phyloP scores from a whole-genome alignment of 1,284 basidiomycete species.

The Pholiota adiposa region DNA sequence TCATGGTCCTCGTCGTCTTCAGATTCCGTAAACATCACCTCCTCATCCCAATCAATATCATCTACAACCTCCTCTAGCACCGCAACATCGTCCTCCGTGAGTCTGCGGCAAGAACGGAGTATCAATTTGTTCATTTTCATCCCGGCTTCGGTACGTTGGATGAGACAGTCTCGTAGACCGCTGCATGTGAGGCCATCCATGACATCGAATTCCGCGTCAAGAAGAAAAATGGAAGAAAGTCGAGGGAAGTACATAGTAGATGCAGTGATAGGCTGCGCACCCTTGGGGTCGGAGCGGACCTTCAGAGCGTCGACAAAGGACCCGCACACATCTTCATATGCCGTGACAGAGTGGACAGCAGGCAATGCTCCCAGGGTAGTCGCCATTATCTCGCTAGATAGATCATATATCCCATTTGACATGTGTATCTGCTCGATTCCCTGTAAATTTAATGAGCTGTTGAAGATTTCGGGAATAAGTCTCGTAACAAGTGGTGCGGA shows the following conservation, averaged over 20 bases:
- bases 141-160: constrained; percentile 32
- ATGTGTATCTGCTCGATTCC: neutral
- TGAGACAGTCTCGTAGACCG: neutral
- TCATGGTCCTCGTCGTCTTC: too few species aligned
- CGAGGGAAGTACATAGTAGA: neutral
- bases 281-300: neutral
- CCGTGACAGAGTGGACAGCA: neutral
- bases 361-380: neutral
- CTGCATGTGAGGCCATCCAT: neutral
- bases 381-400: neutral
- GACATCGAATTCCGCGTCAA: neutral
- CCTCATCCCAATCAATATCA: constrained; percentile 36
- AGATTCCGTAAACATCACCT: too few species aligned
- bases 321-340: neutral
- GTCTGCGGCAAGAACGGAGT: constrained; percentile 28
- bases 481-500: neutral
- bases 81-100: constrained; percentile 25
- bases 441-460: neutral
- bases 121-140: constrained; percentile 30
- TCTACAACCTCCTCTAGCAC: constrained; percentile 28
- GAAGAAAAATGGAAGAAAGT: neutral
- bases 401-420: neutral
- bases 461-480: neutral
- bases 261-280: too few species aligned
- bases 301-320: neutral